Conservation (phyloP, 495 filamentous ascomycete genomes). For the Aspergillus heteromorphus region DNA sequence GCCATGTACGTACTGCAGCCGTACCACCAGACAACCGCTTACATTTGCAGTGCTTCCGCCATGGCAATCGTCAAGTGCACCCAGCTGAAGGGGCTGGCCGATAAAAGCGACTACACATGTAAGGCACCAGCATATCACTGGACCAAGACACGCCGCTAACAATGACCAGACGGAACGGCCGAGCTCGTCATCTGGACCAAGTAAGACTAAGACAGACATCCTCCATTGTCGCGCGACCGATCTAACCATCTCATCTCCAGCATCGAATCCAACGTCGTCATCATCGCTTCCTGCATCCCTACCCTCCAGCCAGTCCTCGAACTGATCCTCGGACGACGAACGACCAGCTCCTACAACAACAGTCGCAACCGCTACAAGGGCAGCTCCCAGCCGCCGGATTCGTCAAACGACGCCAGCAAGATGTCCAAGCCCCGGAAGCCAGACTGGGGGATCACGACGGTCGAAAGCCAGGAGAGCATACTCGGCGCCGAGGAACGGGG, state of each 20-base stretch:
- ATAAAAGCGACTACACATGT: conserved; percentile 34
- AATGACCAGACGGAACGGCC: conserved; percentile 32
- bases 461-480: conserved; percentile 30
- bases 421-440: conserved; percentile 13
- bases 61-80: conserved; percentile 36
- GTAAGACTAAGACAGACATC: too few relatives aligned
- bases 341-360: conserved; percentile 22
- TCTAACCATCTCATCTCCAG: conserved; percentile 17
- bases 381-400: conserved; percentile 8
- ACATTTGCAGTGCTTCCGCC: conserved; percentile 21
- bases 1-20: conserved; percentile 21
- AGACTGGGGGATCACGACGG: conserved; percentile 20
- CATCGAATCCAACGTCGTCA: conserved; percentile 37
- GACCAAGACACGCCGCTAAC: too few relatives aligned
- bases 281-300: conserved; percentile 40
- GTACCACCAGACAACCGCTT: neutral
- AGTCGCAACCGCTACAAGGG: conserved; percentile 19
- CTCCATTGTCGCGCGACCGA: too few relatives aligned
- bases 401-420: conserved; percentile 14
- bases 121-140: conserved; percentile 3
- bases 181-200: conserved; percentile 35
- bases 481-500: conserved; percentile 5
- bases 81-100: conserved; percentile 28
- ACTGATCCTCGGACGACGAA: conserved; percentile 28
- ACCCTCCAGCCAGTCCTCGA: conserved; percentile 38